These are phyloP conservation scores for Zygotorulaspora sp. DNA, from an alignment of 805 yeast genomes.

Conservation along the genomic window DNA sequence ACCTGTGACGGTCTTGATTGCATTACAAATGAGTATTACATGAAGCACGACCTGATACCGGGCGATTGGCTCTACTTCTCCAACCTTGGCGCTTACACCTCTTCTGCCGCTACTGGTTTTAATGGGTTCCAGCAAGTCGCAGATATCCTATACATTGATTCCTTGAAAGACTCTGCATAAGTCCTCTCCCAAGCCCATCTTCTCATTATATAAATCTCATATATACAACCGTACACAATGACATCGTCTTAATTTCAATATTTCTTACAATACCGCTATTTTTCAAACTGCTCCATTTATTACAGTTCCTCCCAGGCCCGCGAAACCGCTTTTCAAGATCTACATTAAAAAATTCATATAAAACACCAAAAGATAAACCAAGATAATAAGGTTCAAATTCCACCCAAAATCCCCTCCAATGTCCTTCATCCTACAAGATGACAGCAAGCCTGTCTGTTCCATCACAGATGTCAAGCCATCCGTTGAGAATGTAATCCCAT, in stretches of 20 bases:
- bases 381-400: too few species aligned
- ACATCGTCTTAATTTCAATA: too few species aligned
- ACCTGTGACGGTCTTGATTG: conserved; percentile 97
- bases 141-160: conserved; percentile 59
- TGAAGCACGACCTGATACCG: conserved; percentile 59
- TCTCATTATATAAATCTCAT: too few species aligned
- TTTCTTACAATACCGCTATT: too few species aligned
- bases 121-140: conserved; percentile 75
- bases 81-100: conserved; percentile 85
- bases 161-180: conserved; percentile 23
- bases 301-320: too few species aligned
- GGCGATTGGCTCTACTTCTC: conserved; percentile 94
- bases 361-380: too few species aligned
- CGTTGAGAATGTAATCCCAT: conserved; percentile 37
- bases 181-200: not conserved
- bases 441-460: conserved; percentile 17
- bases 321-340: too few species aligned
- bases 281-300: too few species aligned
- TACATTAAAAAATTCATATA: too few species aligned
- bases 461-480: conserved; percentile 34
- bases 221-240: too few species aligned
- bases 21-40: conserved; percentile 47
- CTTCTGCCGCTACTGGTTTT: conserved; percentile 87
- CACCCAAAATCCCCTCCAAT: too few species aligned
- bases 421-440: too few species aligned